These are phyloP conservation scores for Talaromyces atroroseus DNA, from an alignment of 2,329 filamentous ascomycete genomes.

Conservation along the genomic window DNA sequence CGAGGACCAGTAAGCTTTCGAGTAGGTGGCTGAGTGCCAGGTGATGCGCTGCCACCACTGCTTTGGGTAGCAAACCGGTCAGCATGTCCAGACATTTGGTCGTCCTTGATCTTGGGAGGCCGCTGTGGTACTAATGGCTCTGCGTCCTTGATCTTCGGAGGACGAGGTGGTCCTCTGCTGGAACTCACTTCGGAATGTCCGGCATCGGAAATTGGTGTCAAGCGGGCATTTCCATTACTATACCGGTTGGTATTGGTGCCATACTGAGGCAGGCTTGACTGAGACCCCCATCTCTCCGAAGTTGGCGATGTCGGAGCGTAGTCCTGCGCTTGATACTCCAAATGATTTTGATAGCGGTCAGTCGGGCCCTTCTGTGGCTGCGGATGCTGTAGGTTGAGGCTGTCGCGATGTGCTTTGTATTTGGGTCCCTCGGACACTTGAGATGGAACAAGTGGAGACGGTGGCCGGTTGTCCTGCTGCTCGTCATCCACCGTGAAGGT, in stretches of 20 bases:
- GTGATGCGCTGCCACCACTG: constrained; percentile 21
- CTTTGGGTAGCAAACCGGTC: constrained; percentile 39
- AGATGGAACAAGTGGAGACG: constrained; percentile 59
- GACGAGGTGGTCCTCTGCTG: constrained; percentile 41
- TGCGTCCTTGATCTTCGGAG: constrained; percentile 52
- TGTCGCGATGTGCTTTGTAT: constrained; percentile 61
- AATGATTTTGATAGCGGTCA: constrained; percentile 55
- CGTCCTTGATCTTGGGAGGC: constrained; percentile 35
- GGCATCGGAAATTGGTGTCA: constrained; percentile 44
- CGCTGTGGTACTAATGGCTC: constrained; percentile 55
- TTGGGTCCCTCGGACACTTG: constrained; percentile 54
- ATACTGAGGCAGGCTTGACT: constrained; percentile 32
- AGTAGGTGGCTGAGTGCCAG: constrained; percentile 22
- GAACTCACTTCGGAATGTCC: constrained; percentile 42
- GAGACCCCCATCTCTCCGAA: constrained; percentile 44
- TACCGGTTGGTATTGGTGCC: constrained; percentile 27
- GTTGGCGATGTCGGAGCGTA: constrained; percentile 42
- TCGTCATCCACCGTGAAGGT: constrained; percentile 37
- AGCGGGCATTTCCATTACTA: constrained; percentile 32
- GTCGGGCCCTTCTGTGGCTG: constrained; percentile 60
- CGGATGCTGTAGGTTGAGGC: constrained; percentile 58
- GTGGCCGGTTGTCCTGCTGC: constrained; percentile 43
- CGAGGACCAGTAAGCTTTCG: constrained; percentile 38
- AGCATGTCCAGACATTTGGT: constrained; percentile 32
- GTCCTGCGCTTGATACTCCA: constrained; percentile 56